These are phyloP conservation scores for Colletotrichum simmondsii DNA, from an alignment of 2,329 filamentous ascomycete species.

Conservation along the genomic window DNA sequence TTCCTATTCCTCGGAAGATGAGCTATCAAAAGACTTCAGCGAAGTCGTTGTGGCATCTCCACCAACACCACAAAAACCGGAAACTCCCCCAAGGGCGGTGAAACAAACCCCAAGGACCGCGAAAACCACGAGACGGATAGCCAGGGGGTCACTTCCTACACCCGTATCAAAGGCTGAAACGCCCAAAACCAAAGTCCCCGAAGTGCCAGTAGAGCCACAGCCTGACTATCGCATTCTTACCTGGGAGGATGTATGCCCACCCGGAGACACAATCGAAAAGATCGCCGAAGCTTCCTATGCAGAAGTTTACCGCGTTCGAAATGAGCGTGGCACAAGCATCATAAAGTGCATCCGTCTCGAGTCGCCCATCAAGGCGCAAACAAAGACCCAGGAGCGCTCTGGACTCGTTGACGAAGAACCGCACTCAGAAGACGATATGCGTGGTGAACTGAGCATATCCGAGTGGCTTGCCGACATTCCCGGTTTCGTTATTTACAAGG, in stretches of 20 bases:
- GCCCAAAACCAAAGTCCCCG: background rate
- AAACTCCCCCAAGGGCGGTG: background rate
- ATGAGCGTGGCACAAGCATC: constrained; percentile 69
- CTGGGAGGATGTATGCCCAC: constrained; percentile 69
- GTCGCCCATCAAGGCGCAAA: constrained; percentile 68
- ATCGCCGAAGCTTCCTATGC: constrained; percentile 76
- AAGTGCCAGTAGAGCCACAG: constrained; percentile 25
- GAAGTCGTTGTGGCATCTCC: constrained; percentile 14
- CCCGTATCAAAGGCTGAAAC: background rate
- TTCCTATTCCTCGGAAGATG: constrained; percentile 30
- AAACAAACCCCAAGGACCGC: constrained; percentile 5
- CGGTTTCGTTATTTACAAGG: constrained; percentile 74
- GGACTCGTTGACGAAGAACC: constrained; percentile 70
- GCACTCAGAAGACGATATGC: constrained; percentile 63
- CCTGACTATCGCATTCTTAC: constrained; percentile 54
- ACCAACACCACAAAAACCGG: background rate
- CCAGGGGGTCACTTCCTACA: background rate
- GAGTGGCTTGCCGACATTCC: constrained; percentile 73
- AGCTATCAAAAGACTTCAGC: constrained; percentile 18
- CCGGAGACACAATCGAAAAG: constrained; percentile 65
- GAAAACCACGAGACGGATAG: background rate
- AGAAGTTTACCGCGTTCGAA: constrained; percentile 72
- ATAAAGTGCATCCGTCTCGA: constrained; percentile 72
- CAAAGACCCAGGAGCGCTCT: constrained; percentile 63
- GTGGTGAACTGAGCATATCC: constrained; percentile 71